Evolutionary conservation across 2,329 filamentous ascomycete genomes (phyloP).

Genomic region (Aspergillus caelatus): DNA sequence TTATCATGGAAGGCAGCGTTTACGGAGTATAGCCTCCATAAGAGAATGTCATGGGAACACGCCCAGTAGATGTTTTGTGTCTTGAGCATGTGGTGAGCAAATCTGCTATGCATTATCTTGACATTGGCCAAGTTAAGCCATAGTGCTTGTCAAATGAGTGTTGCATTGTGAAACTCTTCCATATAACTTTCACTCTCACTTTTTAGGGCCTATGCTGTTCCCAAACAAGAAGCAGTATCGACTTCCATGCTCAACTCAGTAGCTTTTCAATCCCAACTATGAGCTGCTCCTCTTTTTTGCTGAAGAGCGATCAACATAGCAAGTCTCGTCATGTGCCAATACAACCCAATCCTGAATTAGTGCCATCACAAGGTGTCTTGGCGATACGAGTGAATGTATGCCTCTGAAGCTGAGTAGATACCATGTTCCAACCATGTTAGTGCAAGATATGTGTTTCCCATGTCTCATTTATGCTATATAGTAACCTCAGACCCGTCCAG

Average conservation of each 20-base stretch:
- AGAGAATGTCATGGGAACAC: too few species aligned
- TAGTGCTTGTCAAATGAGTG: background rate
- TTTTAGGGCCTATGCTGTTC: background rate
- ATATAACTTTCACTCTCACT: background rate
- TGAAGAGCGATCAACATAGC: background rate
- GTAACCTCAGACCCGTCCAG: conserved; percentile 58
- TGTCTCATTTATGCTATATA: conserved; percentile 3
- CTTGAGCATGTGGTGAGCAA: background rate
- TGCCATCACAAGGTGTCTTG: background rate
- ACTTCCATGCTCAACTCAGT: background rate
- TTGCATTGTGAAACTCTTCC: background rate
- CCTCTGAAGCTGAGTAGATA: background rate
- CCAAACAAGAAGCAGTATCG: too few species aligned
- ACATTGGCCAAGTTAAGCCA: background rate
- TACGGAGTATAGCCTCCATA: too few species aligned
- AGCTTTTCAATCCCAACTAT: background rate
- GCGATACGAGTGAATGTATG: background rate
- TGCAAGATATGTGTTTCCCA: conserved; percentile 2
- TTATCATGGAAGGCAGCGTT: too few species aligned
- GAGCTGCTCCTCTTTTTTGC: background rate
- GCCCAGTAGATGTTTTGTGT: background rate
- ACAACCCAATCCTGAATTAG: background rate
- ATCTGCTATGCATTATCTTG: background rate
- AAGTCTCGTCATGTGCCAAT: background rate
- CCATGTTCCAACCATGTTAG: background rate